A percentile compares a stretch with the other conserved stretches of the same genome.
These are phyloP conservation scores for Rhodotorula babjevae DNA, from an alignment of 768 basidiomycete genomes.

Conservation along the genomic window DNA sequence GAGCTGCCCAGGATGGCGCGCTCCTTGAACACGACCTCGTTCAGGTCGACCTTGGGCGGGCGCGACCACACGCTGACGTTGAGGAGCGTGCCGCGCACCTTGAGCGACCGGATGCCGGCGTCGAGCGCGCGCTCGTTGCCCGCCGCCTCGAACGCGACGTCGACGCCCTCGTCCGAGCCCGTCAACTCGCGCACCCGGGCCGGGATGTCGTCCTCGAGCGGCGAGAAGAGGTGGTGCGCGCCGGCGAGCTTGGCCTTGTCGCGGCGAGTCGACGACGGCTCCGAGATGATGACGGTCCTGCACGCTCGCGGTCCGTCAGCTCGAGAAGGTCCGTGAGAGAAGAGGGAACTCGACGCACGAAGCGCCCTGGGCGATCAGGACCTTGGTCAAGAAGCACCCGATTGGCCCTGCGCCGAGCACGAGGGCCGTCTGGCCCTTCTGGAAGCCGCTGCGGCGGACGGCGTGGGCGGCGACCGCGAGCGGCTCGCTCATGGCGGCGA, in stretches of 20 bases:
- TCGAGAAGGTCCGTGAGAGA: slow-evolving; percentile 39
- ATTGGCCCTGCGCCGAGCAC: slow-evolving; percentile 50
- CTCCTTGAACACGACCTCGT: slow-evolving; percentile 49
- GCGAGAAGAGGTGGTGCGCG: slow-evolving; percentile 50
- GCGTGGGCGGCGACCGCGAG: slow-evolving; percentile 54
- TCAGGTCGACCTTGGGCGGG: slow-evolving; percentile 31
- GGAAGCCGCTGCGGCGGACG: slow-evolving; percentile 51
- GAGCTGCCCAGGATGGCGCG: slow-evolving; percentile 48
- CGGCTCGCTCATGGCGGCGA: slow-evolving; percentile 54
- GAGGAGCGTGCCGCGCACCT: slow-evolving; percentile 50
- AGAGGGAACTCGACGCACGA: slow-evolving; percentile 5
- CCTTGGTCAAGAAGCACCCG: slow-evolving; percentile 50
- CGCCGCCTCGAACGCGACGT: slow-evolving; percentile 54
- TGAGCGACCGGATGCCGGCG: slow-evolving; percentile 48
- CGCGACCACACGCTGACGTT: slow-evolving; percentile 52
- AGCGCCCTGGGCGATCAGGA: slow-evolving; percentile 47
- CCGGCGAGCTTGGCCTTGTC: slow-evolving; percentile 48
- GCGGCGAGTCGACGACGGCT: slow-evolving; percentile 51
- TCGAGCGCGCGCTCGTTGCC: slow-evolving; percentile 51
- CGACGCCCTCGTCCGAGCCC: slow-evolving; percentile 47
- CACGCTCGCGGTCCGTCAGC: background rate
- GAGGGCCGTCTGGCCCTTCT: slow-evolving; percentile 50
- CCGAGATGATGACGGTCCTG: slow-evolving; percentile 49
- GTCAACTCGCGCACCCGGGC: slow-evolving; percentile 45
- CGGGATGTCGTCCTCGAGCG: slow-evolving; percentile 44